Evolutionary conservation across 441 rosid genomes (phyloP), one percentile per base, ranked within the genome.

Genomic region (Corymbia citriodora): DNA sequence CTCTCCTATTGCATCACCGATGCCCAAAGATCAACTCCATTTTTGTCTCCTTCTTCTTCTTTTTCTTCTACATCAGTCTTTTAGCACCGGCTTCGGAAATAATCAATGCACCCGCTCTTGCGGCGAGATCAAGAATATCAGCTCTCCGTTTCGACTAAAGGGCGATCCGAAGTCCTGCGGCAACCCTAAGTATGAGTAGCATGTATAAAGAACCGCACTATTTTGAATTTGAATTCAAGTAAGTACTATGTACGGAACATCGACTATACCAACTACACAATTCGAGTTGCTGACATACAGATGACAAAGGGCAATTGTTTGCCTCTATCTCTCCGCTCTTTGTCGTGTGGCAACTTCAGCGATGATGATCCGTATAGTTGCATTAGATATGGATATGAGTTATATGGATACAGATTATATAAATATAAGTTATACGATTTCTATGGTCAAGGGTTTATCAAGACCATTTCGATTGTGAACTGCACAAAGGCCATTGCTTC

Each of bases 131-230:
- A 23, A 8, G 12, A 57, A 57, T 0, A 57, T 57, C 23, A 57
- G 63, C 11, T 21, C 23, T 19, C 29, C 0, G 6, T 57, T 57
- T 57, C 3, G 29, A 5, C 29, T 23, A 5, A 57, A 5, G 12
- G 2, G 63, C 13, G 2, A 57, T 19, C 0, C 2, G 12, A 9
- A 57, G 6, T 3, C 2, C 1, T 23, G 27, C 0, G 27, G 29
- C 2, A 1, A 57, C 29, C 11, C 5, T 9, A 23, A 57, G 6
- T 21, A 57, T 57, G 63, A 57, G 29, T 57, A 57, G 29, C 29
- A 3, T 57, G 7, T 29, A 10, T 9, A 57, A 57, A 57, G 3
- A 21, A 23, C 29, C 63, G 3, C 27, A 57, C 25, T 11, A 1
- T 57, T 4, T 9, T 57, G 12, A 9, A 23, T 57, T 23, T 57